phyloP scores from a whole-genome alignment of 225 moss, liverwort and hornwort species.

The Straminergon stramineum region DNA sequence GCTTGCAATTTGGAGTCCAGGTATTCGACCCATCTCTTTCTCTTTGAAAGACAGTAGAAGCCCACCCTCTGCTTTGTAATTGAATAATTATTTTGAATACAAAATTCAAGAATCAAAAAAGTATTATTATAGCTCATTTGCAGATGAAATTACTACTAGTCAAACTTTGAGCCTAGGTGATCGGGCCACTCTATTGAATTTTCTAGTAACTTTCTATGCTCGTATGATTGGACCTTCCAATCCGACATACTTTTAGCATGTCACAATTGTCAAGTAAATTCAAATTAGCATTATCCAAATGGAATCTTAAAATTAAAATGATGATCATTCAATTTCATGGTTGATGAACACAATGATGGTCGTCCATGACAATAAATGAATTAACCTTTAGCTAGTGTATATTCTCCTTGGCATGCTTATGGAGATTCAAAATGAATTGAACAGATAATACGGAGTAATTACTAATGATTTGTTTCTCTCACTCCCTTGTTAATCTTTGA shows the following conservation, averaged over 20 bases:
- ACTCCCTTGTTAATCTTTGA: not conserved
- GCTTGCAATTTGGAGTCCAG: conserved; percentile 84
- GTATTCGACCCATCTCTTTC: conserved; percentile 1
- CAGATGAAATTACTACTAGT: not conserved
- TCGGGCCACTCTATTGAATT: not conserved
- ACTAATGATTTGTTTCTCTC: not conserved
- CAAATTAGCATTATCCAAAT: not conserved
- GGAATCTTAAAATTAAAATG: not conserved
- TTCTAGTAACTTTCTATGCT: not conserved
- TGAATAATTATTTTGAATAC: not conserved
- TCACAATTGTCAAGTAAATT: not conserved
- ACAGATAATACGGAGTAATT: not conserved
- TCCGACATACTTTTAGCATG: not conserved
- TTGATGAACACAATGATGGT: not conserved
- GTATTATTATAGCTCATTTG: not conserved
- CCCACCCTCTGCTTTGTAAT: not conserved
- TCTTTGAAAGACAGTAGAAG: not conserved
- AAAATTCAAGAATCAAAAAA: not conserved
- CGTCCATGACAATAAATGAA: not conserved
- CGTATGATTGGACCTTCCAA: not conserved
- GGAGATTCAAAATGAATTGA: not conserved
- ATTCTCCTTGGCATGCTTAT: not conserved
- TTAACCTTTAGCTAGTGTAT: not conserved
- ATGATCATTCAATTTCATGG: not conserved
- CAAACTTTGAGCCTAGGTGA: not conserved